phyloP scores from a whole-genome alignment of 192 early-diverging fungal species.

The Spinellus fusiger region DNA sequence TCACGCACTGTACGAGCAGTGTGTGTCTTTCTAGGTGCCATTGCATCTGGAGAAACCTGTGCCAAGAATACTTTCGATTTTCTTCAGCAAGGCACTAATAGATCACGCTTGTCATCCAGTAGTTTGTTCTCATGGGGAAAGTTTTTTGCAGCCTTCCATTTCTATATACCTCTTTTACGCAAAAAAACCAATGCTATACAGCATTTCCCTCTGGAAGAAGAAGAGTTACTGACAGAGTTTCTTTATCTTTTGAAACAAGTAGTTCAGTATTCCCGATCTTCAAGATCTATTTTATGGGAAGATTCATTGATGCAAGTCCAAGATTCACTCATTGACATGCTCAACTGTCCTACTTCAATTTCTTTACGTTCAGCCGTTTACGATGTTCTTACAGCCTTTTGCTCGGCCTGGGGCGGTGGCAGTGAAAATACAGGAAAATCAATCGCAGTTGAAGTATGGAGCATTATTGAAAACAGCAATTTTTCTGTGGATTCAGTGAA shows the following conservation, averaged over 20 bases:
- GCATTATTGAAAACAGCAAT: slow-evolving; percentile 62
- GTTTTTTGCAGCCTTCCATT: slow-evolving; percentile 69
- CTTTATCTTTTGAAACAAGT: slow-evolving; percentile 72
- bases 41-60: slow-evolving; percentile 72
- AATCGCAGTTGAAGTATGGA: slow-evolving; percentile 73
- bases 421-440: slow-evolving; percentile 39
- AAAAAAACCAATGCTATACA: slow-evolving; percentile 27
- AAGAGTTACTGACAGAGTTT: slow-evolving; percentile 64
- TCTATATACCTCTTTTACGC: slow-evolving; percentile 51
- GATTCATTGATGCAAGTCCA: slow-evolving; percentile 62
- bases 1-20: slow-evolving; percentile 62
- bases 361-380: slow-evolving; percentile 79
- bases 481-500: slow-evolving; percentile 53
- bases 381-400: slow-evolving; percentile 78
- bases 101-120: slow-evolving; percentile 28
- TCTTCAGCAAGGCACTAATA: slow-evolving; percentile 38
- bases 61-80: slow-evolving; percentile 56
- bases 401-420: slow-evolving; percentile 44
- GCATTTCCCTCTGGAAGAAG: slow-evolving; percentile 63
- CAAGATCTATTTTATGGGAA: slow-evolving; percentile 62
- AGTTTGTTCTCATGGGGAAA: slow-evolving; percentile 72
- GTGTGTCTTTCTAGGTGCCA: slow-evolving; percentile 75
- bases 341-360: slow-evolving; percentile 72
- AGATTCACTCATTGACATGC: slow-evolving; percentile 68
- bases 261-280: slow-evolving; percentile 68